Conservation (phyloP, 345 rosid species). For the Gossypium sturtianum region DNA sequence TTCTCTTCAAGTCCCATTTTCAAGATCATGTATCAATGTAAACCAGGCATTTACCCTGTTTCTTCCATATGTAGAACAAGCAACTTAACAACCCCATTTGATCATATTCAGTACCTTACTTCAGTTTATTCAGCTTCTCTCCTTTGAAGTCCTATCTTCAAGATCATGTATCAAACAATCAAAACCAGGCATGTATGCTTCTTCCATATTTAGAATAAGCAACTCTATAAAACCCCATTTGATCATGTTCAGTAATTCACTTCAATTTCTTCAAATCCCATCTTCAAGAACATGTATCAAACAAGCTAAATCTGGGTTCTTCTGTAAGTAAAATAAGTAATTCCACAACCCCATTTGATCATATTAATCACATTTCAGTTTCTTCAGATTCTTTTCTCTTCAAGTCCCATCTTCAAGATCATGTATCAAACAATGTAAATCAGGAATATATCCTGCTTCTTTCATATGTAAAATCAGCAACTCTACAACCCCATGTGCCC, state of each 20-base stretch:
- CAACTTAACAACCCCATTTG: conserved; percentile 37
- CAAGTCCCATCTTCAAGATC: conserved; percentile 36
- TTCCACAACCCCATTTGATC: background rate
- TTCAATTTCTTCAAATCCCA: background rate
- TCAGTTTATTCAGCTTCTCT: background rate
- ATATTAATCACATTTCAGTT: background rate
- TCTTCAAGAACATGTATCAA: no score
- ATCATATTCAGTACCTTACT: no score
- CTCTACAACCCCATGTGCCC: conserved; percentile 40
- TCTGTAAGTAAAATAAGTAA: no score
- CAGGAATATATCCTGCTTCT: conserved; percentile 49
- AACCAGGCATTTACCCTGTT: conserved; percentile 41
- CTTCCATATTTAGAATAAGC: conserved; percentile 46
- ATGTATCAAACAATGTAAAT: conserved; percentile 35
- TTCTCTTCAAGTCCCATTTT: conserved; percentile 22
- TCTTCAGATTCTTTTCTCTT: background rate
- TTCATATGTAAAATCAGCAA: conserved; percentile 46
- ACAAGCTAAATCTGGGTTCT: no score
- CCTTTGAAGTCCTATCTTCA: conserved; percentile 25
- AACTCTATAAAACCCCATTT: conserved; percentile 39
- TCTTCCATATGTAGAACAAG: conserved; percentile 50
- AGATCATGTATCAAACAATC: conserved; percentile 38
- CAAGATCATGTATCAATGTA: conserved; percentile 40
- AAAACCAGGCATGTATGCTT: conserved; percentile 39
- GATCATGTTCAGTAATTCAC: background rate